Evolutionary conservation across 495 filamentous ascomycete genomes (phyloP).

Genomic region (Xylaria venustula): DNA sequence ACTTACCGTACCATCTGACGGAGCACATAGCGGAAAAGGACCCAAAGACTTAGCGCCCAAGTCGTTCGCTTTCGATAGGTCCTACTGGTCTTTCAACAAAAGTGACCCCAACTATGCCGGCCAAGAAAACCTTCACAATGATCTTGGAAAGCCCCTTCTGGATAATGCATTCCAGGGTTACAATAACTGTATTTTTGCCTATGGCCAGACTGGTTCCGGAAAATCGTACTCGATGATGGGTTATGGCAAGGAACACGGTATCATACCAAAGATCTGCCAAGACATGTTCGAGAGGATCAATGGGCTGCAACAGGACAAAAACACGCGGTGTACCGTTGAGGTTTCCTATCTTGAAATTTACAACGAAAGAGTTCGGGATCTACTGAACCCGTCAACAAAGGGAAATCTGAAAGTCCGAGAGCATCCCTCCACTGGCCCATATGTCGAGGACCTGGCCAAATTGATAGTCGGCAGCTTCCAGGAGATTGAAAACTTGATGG

Average conservation of each 20-base stretch:
- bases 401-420: constrained; percentile 96
- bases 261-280: constrained; percentile 97
- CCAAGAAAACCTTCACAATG: constrained; percentile 82
- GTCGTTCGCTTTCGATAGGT: constrained; percentile 91
- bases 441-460: constrained; percentile 97
- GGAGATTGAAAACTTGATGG: constrained; percentile 97
- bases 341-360: constrained; percentile 99
- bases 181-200: constrained; percentile 99
- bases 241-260: constrained; percentile 92
- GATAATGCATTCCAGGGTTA: constrained; percentile 99
- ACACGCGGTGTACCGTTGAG: constrained; percentile 86
- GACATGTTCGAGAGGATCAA: constrained; percentile 92
- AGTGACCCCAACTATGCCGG: constrained; percentile 79
- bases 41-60: constrained; percentile 72
- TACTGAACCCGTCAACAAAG: constrained; percentile 94
- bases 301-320: constrained; percentile 70
- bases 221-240: constrained; percentile 99
- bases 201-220: constrained; percentile 97
- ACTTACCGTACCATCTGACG: constrained; percentile 70
- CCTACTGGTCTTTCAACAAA: constrained; percentile 97
- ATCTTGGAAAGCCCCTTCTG: constrained; percentile 85
- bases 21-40: constrained; percentile 59
- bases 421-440: constrained; percentile 95
- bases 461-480: constrained; percentile 94
- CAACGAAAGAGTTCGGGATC: constrained; percentile 95